These are phyloP conservation scores for Mariannaea elegans DNA, from an alignment of 2,329 filamentous ascomycete species.

Conservation along the genomic window DNA sequence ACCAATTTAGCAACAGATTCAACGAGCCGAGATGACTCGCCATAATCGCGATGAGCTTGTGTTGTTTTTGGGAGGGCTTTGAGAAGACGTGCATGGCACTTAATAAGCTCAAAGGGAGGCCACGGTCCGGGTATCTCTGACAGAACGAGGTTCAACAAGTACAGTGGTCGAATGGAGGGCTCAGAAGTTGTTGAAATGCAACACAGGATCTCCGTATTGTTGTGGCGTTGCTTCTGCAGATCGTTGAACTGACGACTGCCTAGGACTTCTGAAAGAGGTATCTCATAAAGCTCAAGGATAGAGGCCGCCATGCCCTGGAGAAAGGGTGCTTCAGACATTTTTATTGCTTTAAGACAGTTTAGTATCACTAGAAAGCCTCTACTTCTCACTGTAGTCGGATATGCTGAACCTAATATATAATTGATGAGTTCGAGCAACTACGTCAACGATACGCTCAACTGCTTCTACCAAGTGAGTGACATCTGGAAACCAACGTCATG, in stretches of 20 bases:
- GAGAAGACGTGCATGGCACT: conserved; percentile 47
- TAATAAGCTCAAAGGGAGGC: conserved; percentile 43
- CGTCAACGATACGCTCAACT: no score
- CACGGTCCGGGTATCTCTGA: conserved; percentile 39
- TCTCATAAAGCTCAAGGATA: neutral
- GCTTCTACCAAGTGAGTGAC: no score
- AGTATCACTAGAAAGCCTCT: no score
- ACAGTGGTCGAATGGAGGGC: conserved; percentile 37
- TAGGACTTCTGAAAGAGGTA: neutral
- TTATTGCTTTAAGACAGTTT: no score
- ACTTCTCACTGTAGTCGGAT: no score
- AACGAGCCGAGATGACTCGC: conserved; percentile 25
- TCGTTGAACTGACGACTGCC: neutral
- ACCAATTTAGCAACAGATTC: conserved; percentile 34
- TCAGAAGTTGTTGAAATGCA: conserved; percentile 30
- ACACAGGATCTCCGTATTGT: conserved; percentile 21
- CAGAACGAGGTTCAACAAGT: conserved; percentile 37
- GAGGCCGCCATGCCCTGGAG: neutral
- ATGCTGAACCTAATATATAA: no score
- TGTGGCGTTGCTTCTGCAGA: neutral
- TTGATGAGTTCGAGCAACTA: no score
- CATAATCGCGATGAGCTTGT: conserved; percentile 38
- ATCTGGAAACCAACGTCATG: neutral
- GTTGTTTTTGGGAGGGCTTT: conserved; percentile 48
- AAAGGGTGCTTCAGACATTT: neutral